Base-by-base conservation (phyloP, 2,329 filamentous ascomycete genomes). In the Diaporthe sp. region DNA sequence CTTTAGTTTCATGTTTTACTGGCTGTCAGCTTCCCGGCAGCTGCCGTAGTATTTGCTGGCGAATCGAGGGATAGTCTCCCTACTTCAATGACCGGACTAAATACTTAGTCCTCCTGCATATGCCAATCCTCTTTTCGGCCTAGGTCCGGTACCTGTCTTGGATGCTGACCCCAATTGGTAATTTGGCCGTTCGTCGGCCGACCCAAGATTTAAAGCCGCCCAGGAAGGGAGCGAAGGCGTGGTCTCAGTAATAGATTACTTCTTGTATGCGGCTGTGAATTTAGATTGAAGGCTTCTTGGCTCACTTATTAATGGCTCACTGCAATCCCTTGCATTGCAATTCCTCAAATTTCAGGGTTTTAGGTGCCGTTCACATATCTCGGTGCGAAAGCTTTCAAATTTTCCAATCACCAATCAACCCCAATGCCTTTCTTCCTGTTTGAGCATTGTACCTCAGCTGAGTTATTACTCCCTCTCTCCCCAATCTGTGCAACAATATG, bases 61-160 rank as follows among this genome's bases (percentile, higher is more conserved):
- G n/a, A 61, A 47, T 61, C n/a, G 15, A 71, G 42, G 42, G 42
- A 47, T 61, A 42, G 33, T 22, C 42, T 71, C 55, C 69, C 55
- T 61, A 12, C 55, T 35, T 40, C 33, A 45, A 28, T 40, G 57
- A 19, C 45, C 10, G 45, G 67, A 5, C 40, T 47, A 13, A 25
- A n/a, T 52, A n/a, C 19, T 30, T 13, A 30, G n/a, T 35, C 69
- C 55, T 71, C 45, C 68, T 69, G 64, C 74, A 73, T 74, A 47
- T 28, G 47, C 25, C 30, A 33, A 7, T 58, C 45, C 73, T 61
- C 57, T 2, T 61, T 70, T 50, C 2, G 68, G 73, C 54, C 50
- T 74, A 74, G 68, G n/a, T n/a, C 61, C 9, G 15, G 45, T 61
- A 9, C 10, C 42, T 52, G 69, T 52, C 55, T 71, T 15, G 33